Base-by-base conservation (phyloP, 73 alveolate genomes). In the Loxodes magnus region DNA sequence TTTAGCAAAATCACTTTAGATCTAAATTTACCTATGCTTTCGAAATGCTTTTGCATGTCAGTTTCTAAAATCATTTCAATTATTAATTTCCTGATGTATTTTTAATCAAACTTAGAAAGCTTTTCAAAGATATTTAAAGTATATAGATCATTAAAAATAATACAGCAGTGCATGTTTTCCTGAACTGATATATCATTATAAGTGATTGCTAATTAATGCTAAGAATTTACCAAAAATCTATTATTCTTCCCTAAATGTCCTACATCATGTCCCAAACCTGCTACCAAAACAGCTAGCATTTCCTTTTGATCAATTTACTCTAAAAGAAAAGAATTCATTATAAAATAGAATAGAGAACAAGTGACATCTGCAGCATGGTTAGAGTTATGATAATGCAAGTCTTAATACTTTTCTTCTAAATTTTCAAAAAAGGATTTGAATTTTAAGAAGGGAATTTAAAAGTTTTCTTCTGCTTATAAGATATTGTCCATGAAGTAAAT, bases 401-500 rank as follows among this genome's bases (percentile, higher is more conserved):
- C 59, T 7, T 56, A 46, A 43, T 73, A 73, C 4, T 70, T 67
- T 5, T 52, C 7, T 21, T 46, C 39, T n/a, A 73, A 28, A 20
- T 44, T 43, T 21, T 43, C 71, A 3, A 56, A 31, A 39, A 66
- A 73, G n/a, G n/a, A n/a, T n/a, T n/a, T n/a, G n/a, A n/a, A n/a
- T n/a, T n/a, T n/a, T n/a, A n/a, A n/a, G n/a, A n/a, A n/a, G n/a
- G n/a, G n/a, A n/a, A n/a, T n/a, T n/a, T n/a, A n/a, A n/a, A n/a
- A n/a, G n/a, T n/a, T n/a, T n/a, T n/a, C n/a, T n/a, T n/a, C n/a
- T n/a, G n/a, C n/a, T n/a, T n/a, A n/a, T n/a, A n/a, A n/a, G n/a
- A n/a, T n/a, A n/a, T n/a, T n/a, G n/a, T n/a, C n/a, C n/a, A n/a
- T n/a, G n/a, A n/a, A n/a, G n/a, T n/a, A n/a, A n/a, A n/a, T n/a